Conservation (phyloP, 305 asterid genomes). For the Withania somnifera region DNA sequence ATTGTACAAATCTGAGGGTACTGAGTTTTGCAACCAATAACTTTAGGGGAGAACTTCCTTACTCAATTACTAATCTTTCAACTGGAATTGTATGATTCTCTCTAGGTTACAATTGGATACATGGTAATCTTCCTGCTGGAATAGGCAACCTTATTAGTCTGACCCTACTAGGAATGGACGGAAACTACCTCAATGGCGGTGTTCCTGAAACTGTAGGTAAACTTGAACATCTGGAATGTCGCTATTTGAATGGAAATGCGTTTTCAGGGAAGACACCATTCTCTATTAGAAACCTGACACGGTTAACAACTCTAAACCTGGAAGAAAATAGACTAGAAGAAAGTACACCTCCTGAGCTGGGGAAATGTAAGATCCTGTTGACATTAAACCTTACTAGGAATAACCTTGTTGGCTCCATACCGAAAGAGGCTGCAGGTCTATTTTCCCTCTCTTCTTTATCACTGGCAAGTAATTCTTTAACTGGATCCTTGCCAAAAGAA, state of each 20-base stretch:
- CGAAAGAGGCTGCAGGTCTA: background rate
- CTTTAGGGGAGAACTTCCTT: conserved; percentile 15
- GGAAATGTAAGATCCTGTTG: conserved; percentile 13
- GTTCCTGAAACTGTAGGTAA: conserved; percentile 9
- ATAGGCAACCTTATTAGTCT: conserved; percentile 7
- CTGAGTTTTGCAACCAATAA: background rate
- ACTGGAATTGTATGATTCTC: background rate
- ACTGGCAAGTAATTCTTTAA: conserved; percentile 8
- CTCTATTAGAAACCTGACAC: conserved; percentile 8
- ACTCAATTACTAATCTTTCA: conserved; percentile 12
- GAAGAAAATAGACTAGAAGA: conserved; percentile 18
- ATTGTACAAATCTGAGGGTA: conserved; percentile 5
- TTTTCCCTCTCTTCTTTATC: background rate
- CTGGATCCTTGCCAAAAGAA: conserved; percentile 20
- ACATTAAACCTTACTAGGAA: conserved; percentile 17
- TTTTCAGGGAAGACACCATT: conserved; percentile 16
- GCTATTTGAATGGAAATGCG: conserved; percentile 1
- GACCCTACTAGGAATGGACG: conserved; percentile 3
- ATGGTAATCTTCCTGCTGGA: conserved; percentile 4
- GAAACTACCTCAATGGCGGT: conserved; percentile 3
- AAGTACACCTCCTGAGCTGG: conserved; percentile 17
- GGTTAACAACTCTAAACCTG: conserved; percentile 5
- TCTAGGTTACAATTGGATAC: background rate
- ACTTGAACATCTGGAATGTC: background rate
- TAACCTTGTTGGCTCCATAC: conserved; percentile 6